These are phyloP conservation scores for Truncatella angustata DNA, from an alignment of 2,329 filamentous ascomycete species.

Conservation along the genomic window DNA sequence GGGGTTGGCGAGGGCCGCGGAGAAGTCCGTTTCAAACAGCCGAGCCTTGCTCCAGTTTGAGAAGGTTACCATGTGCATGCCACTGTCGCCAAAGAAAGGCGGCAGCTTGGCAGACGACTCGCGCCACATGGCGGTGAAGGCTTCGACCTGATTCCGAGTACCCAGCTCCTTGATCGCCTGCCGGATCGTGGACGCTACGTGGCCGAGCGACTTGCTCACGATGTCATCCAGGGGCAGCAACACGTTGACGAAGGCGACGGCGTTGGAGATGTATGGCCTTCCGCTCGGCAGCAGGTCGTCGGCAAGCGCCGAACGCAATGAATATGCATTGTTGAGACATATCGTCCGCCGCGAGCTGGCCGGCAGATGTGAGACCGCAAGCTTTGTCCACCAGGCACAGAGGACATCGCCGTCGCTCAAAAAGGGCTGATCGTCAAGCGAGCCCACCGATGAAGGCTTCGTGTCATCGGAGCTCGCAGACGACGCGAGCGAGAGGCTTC, in stretches of 20 bases:
- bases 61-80: conserved; percentile 29
- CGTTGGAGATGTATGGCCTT: conserved; percentile 29
- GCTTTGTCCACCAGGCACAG: conserved; percentile 32
- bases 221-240: conserved; percentile 22
- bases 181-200: conserved; percentile 25
- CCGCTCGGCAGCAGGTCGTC: conserved; percentile 19
- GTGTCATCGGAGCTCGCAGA: background rate
- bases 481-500: background rate
- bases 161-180: conserved; percentile 28
- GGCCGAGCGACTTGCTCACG: conserved; percentile 27
- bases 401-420: conserved; percentile 37
- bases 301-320: conserved; percentile 24
- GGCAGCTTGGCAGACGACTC: conserved; percentile 22
- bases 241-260: conserved; percentile 23
- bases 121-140: conserved; percentile 27
- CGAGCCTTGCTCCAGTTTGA: conserved; percentile 32
- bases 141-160: conserved; percentile 33
- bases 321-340: conserved; percentile 31
- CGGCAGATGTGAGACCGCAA: conserved; percentile 22
- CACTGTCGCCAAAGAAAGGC: conserved; percentile 27
- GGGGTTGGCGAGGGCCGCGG: conserved; percentile 16
- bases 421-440: conserved; percentile 21
- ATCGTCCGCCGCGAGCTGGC: conserved; percentile 23
- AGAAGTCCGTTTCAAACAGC: conserved; percentile 27
- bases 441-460: background rate